Evolutionary conservation across 768 basidiomycete genomes (phyloP), one percentile per base, ranked within the genome.

Genomic region (Pleurotus eryngii): DNA sequence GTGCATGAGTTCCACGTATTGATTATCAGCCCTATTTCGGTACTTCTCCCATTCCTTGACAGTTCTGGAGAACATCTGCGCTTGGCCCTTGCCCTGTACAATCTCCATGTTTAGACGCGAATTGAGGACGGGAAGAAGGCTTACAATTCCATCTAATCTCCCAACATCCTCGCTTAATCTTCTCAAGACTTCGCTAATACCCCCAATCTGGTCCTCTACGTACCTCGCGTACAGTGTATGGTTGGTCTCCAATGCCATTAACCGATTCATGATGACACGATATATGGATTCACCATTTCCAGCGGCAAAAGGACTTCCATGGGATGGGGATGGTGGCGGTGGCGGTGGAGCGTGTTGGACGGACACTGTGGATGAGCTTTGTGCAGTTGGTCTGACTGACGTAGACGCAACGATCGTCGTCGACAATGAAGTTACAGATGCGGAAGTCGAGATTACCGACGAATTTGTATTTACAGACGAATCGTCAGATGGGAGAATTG

Each of bases 231-330:
- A 88, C 3, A 98, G 77, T 0, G 92, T 92, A 48, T 94, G 89
- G 63, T 95, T 97, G 7, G 81, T 81, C 70, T 98, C 95, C 12
- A 98, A 80, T 5, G 84, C 82, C 2, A 84, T 82, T 9, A 99
- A 79, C 5, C 95, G 87, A 63, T 97, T 96, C 85, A 95, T 95
- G 63, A 98, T 99, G 11, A 89, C 92, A 6, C 94, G 88, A 65
- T 97, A 98, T 61, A 99, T 95, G 1, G 93, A 95, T 68, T 99
- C 97, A 20, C 91, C 92, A 53, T 60, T 51, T 55, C 62, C 40
- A 48, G 57, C 46, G 15, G 61, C 54, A 35, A 30, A 56, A 46
- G n/a, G 53, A 24, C 49, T 38, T 6, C 17, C 17, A 46, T 37
- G 26, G 3, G 56, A 49, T 11, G 57, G 46, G 14, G 55, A 35